Percentiles rank a stretch among this genome's conserved stretches.
phyloP scores from a whole-genome alignment of 176 grass and related monocot species.

The Bolboschoenus planiculmis region DNA sequence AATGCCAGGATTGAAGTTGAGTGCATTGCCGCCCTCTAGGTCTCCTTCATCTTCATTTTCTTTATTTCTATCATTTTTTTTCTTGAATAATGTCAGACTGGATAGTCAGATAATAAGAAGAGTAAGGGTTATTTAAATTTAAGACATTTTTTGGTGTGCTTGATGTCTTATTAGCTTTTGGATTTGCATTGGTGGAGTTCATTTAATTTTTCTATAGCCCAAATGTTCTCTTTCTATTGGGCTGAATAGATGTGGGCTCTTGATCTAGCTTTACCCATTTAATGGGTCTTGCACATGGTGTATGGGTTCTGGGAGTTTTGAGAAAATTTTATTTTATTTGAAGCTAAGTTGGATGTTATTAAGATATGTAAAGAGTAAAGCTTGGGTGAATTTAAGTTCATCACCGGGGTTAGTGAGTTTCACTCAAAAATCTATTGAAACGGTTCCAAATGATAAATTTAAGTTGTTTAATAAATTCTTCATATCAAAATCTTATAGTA shows the following conservation, averaged over 20 bases:
- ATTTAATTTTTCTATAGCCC: not conserved
- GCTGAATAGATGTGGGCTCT: not conserved
- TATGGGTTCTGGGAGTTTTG: not conserved
- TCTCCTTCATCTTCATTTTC: not conserved
- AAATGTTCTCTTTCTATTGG: not conserved
- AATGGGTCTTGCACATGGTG: not conserved
- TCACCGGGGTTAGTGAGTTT: too few relatives aligned
- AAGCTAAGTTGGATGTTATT: not conserved
- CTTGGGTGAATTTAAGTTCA: too few relatives aligned
- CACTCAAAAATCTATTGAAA: too few relatives aligned
- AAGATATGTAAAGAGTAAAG: too few relatives aligned
- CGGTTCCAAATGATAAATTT: too few relatives aligned
- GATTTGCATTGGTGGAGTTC: not conserved
- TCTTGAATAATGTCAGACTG: slow-evolving; percentile 28
- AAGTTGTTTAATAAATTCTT: too few relatives aligned
- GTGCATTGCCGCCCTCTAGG: slow-evolving; percentile 74
- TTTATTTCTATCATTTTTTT: not conserved
- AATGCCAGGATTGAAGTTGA: slow-evolving; percentile 93
- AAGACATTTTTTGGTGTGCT: not conserved
- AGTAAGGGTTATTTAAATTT: not conserved
- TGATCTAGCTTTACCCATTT: not conserved
- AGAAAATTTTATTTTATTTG: not conserved
- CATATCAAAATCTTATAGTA: too few relatives aligned
- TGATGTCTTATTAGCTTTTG: not conserved
- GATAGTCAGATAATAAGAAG: slow-evolving; percentile 6